A percentile compares a stretch with the other conserved stretches of the same genome.
Conservation (phyloP, 331 rosid genomes). For the Rhamnella rubrinervis region DNA sequence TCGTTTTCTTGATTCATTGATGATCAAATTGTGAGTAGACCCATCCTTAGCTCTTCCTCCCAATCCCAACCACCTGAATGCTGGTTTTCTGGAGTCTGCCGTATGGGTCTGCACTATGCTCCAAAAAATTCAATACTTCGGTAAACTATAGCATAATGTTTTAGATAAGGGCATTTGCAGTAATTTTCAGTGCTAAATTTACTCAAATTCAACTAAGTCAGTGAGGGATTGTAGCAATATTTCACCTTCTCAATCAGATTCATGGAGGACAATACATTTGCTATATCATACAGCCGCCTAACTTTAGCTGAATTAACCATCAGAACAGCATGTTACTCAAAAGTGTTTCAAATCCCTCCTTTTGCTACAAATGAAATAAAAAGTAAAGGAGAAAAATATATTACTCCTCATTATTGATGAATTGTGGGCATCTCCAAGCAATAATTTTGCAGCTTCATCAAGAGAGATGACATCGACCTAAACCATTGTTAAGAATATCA, state of each 20-base stretch:
- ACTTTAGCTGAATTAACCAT: constrained; percentile 72
- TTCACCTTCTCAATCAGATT: constrained; percentile 84
- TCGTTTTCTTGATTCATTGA: constrained; percentile 58
- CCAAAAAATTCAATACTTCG: background rate
- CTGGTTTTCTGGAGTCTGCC: constrained; percentile 74
- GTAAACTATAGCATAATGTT: background rate
- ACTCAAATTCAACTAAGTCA: background rate
- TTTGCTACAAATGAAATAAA: background rate
- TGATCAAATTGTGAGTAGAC: constrained; percentile 21
- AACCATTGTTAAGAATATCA: constrained; percentile 4
- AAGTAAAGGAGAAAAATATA: background rate
- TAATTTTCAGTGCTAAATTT: background rate
- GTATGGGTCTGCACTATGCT: constrained; percentile 65
- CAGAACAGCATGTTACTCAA: constrained; percentile 15
- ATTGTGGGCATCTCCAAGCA: constrained; percentile 78
- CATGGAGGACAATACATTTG: constrained; percentile 86
- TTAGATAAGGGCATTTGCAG: background rate
- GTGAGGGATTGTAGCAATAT: background rate
- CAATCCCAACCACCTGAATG: constrained; percentile 83
- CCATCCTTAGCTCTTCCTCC: constrained; percentile 34
- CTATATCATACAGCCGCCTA: constrained; percentile 89
- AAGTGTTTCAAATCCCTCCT: background rate
- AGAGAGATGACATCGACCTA: constrained; percentile 78
- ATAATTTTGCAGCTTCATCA: constrained; percentile 78
- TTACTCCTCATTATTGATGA: constrained; percentile 78